Percentiles rank a stretch among this genome's conserved stretches.
Conservation (phyloP, 257 asterid genomes). For the Gentiana macrophylla region DNA sequence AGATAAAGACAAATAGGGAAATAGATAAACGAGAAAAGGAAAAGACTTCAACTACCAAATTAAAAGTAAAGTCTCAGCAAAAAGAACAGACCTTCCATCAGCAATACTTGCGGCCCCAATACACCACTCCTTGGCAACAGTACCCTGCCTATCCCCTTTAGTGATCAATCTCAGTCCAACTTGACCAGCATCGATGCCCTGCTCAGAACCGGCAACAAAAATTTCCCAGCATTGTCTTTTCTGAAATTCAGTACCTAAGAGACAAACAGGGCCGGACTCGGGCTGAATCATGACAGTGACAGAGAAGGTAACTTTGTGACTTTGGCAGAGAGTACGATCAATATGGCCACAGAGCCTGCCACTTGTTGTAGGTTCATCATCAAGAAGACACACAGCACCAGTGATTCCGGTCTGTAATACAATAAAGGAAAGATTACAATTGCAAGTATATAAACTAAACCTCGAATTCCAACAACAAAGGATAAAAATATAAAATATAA, state of each 20-base stretch:
- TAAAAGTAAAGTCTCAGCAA: slow-evolving; percentile 5
- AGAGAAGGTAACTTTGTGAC: slow-evolving; percentile 76
- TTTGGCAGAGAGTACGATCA: slow-evolving; percentile 68
- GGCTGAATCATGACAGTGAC: slow-evolving; percentile 91
- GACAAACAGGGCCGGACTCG: slow-evolving; percentile 96
- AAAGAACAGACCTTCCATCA: slow-evolving; percentile 71
- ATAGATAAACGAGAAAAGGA: not conserved
- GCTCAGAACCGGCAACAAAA: slow-evolving; percentile 98
- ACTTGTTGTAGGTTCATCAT: slow-evolving; percentile 95
- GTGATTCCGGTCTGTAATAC: slow-evolving; percentile 67
- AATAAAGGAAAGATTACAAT: not conserved
- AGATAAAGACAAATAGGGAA: not conserved
- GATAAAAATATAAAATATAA: not conserved
- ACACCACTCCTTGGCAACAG: slow-evolving; percentile 91
- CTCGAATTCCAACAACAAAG: not conserved
- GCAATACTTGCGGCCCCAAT: slow-evolving; percentile 87
- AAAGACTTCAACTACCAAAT: not conserved
- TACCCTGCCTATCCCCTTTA: slow-evolving; percentile 86
- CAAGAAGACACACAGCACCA: slow-evolving; percentile 96
- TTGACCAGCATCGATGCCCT: slow-evolving; percentile 99
- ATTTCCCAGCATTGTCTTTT: slow-evolving; percentile 85
- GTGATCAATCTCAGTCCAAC: slow-evolving; percentile 85
- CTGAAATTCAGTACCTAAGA: slow-evolving; percentile 87
- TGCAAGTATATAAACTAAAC: not conserved
- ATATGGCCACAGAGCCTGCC: slow-evolving; percentile 92